Conservation (phyloP, 257 asterid species). For the Primulina tabacum region DNA sequence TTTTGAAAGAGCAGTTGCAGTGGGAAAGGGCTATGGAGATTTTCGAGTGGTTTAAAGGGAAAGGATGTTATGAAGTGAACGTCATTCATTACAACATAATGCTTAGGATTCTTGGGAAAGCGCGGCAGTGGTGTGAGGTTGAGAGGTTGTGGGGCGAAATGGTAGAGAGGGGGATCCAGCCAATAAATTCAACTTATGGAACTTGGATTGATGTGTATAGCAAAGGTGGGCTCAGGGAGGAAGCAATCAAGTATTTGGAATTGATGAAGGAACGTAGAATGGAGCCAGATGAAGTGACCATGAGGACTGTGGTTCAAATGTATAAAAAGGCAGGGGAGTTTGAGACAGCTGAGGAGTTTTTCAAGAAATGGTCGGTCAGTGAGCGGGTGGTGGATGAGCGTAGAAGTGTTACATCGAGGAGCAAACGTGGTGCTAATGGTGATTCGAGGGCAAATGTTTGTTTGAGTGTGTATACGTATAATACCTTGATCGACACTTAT, state of each 20-base stretch:
- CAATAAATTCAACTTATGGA: slow-evolving; percentile 85
- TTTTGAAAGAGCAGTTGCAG: slow-evolving; percentile 76
- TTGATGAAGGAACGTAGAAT: slow-evolving; percentile 59
- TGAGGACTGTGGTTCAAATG: slow-evolving; percentile 87
- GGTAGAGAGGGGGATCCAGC: slow-evolving; percentile 49
- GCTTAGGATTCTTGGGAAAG: slow-evolving; percentile 72
- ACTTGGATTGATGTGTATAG: slow-evolving; percentile 81
- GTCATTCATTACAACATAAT: slow-evolving; percentile 87
- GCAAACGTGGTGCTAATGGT: slow-evolving; percentile 24
- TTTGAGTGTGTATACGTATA: slow-evolving; percentile 66
- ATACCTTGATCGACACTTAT: slow-evolving; percentile 82
- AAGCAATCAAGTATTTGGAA: slow-evolving; percentile 72
- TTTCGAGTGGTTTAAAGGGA: slow-evolving; percentile 78
- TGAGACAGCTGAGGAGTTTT: slow-evolving; percentile 71
- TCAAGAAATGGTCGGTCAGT: slow-evolving; percentile 68
- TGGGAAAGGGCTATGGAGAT: slow-evolving; percentile 89
- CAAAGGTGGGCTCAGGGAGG: slow-evolving; percentile 61
- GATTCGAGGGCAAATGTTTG: slow-evolving; percentile 29
- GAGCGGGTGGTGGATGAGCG: slow-evolving; percentile 22
- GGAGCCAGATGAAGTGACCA: slow-evolving; percentile 92
- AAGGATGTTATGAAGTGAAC: slow-evolving; percentile 75
- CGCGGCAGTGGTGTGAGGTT: slow-evolving; percentile 59
- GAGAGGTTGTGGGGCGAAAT: slow-evolving; percentile 70
- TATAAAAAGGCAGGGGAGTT: slow-evolving; percentile 86
- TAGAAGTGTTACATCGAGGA: slow-evolving; percentile 25